These are phyloP conservation scores for Trichoderma sp. DNA, from an alignment of 2,329 filamentous ascomycete species.

Conservation along the genomic window DNA sequence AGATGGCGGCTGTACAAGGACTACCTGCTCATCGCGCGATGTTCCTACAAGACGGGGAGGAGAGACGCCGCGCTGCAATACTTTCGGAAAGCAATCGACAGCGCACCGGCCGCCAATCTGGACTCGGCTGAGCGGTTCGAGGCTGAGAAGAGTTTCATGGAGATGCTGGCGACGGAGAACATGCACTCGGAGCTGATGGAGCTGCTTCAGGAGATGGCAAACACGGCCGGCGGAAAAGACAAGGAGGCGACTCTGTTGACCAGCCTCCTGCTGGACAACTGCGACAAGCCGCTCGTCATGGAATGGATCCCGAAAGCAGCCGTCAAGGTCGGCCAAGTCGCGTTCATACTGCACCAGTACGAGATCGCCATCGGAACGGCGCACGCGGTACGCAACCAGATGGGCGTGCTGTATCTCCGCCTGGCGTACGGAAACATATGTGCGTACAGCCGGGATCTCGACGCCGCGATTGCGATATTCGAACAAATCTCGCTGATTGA, in stretches of 20 bases:
- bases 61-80: conserved; percentile 42
- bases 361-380: conserved; percentile 41
- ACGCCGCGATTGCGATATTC: conserved; percentile 42
- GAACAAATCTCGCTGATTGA: conserved; percentile 44
- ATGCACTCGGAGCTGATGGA: conserved; percentile 42
- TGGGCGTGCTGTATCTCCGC: conserved; percentile 44
- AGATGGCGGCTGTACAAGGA: conserved; percentile 48
- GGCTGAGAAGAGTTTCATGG: conserved; percentile 43
- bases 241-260: conserved; percentile 39
- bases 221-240: conserved; percentile 33
- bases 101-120: conserved; percentile 35
- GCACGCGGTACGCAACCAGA: conserved; percentile 40
- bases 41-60: conserved; percentile 41
- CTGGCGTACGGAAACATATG: conserved; percentile 43
- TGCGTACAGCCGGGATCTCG: conserved; percentile 41
- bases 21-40: conserved; percentile 44
- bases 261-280: conserved; percentile 43
- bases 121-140: conserved; percentile 42
- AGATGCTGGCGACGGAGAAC: conserved; percentile 44
- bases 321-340: conserved; percentile 39
- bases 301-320: conserved; percentile 49
- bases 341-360: conserved; percentile 39
- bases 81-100: conserved; percentile 43
- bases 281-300: conserved; percentile 40
- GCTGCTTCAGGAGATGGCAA: conserved; percentile 41